Percentiles rank a stretch among this genome's conserved stretches.
phyloP scores from a whole-genome alignment of 805 yeast genomes.

The Myxozyma monticola region DNA sequence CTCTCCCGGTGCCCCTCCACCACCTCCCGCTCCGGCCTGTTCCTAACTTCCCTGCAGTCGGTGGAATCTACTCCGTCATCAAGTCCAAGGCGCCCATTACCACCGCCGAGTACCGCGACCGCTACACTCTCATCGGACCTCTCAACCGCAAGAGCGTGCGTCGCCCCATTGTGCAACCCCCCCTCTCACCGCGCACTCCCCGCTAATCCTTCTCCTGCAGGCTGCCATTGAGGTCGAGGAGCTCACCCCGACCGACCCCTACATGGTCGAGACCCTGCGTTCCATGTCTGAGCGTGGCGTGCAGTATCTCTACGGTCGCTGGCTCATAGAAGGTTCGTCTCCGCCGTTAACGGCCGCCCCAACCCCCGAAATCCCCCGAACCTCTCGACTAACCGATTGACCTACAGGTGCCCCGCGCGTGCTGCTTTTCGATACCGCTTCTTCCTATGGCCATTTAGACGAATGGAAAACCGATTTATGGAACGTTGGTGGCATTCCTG shows the following conservation, averaged over 20 bases:
- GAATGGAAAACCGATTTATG: constrained; percentile 96
- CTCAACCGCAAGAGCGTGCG: constrained; percentile 54
- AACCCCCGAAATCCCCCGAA: not conserved
- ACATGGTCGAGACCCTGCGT: constrained; percentile 62
- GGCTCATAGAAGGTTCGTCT: constrained; percentile 74
- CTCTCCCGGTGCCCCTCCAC: not conserved
- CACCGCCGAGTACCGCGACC: constrained; percentile 83
- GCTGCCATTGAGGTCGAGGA: constrained; percentile 80
- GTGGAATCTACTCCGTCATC: constrained; percentile 95
- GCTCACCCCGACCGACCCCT: constrained; percentile 49
- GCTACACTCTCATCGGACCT: constrained; percentile 87
- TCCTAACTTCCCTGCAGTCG: constrained; percentile 50
- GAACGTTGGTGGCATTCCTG: constrained; percentile 88
- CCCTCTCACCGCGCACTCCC: not conserved
- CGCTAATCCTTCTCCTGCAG: constrained; percentile 34
- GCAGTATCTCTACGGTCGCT: constrained; percentile 81
- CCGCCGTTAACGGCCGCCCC: not conserved
- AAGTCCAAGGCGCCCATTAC: constrained; percentile 97
- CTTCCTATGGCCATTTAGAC: constrained; percentile 66
- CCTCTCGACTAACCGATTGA: not conserved
- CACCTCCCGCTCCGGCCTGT: not conserved
- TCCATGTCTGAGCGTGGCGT: constrained; percentile 83
- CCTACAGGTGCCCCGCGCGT: constrained; percentile 84
- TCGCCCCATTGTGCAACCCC: constrained; percentile 34
- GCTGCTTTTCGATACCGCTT: constrained; percentile 77